Percentiles rank a stretch among this genome's conserved stretches.
These are phyloP conservation scores for Recurvomyces mirabilis DNA, from an alignment of 495 filamentous ascomycete species.

Conservation along the genomic window DNA sequence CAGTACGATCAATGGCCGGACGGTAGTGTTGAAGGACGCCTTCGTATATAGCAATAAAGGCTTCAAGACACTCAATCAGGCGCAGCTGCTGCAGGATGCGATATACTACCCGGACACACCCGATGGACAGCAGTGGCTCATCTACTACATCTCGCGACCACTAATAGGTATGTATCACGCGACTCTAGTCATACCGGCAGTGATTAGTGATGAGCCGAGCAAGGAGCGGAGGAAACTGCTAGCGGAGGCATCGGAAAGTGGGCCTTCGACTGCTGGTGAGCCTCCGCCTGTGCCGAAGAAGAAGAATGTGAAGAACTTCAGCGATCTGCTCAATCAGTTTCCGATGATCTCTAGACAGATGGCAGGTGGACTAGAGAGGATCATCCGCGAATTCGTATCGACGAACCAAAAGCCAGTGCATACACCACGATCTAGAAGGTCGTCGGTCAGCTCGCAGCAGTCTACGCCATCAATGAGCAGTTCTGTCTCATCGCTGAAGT, in stretches of 20 bases:
- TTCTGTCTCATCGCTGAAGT: constrained; percentile 23
- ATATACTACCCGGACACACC: constrained; percentile 78
- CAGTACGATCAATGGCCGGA: constrained; percentile 83
- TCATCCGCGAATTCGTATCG: constrained; percentile 80
- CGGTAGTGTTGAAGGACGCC: constrained; percentile 86
- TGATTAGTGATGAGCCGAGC: constrained; percentile 20
- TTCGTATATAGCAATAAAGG: constrained; percentile 95
- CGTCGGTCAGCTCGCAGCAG: constrained; percentile 15
- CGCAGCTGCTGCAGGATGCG: constrained; percentile 73
- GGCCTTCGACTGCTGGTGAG: constrained; percentile 17
- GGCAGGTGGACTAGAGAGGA: constrained; percentile 78
- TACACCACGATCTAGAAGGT: constrained; percentile 52
- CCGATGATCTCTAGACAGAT: constrained; percentile 96
- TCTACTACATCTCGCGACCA: constrained; percentile 95
- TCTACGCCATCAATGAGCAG: constrained; percentile 20
- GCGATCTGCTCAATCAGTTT: constrained; percentile 81
- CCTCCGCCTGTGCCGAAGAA: constrained; percentile 43
- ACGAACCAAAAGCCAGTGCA: constrained; percentile 78
- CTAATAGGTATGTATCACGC: constrained; percentile 74
- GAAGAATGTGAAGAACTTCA: constrained; percentile 83
- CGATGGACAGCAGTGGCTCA: constrained; percentile 81
- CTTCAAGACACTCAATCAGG: constrained; percentile 83
- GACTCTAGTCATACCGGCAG: constrained; percentile 32
- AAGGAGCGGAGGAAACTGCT: constrained; percentile 19
- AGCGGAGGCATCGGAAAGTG: constrained; percentile 16